phyloP scores from a whole-genome alignment of 2,329 filamentous ascomycete species.

The Xylariaceae sp. region DNA sequence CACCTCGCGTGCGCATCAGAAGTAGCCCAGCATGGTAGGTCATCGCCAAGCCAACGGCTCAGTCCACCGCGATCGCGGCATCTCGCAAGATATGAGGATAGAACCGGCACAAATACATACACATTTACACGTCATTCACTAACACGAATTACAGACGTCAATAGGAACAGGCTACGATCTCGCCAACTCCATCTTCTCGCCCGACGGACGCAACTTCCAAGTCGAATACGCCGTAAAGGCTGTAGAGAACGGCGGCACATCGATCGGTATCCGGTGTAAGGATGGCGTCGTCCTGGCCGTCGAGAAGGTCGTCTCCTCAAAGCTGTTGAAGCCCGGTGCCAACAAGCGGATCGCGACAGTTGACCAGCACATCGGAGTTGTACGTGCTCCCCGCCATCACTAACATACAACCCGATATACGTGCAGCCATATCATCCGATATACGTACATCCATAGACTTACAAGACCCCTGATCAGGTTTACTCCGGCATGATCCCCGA shows the following conservation, averaged over 20 bases:
- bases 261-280: constrained; percentile 93
- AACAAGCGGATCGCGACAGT: constrained; percentile 97
- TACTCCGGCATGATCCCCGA: constrained; percentile 93
- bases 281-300: constrained; percentile 93
- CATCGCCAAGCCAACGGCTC: background rate
- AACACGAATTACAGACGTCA: constrained; percentile 64
- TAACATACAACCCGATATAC: background rate
- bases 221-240: constrained; percentile 99
- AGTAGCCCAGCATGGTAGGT: constrained; percentile 4
- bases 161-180: constrained; percentile 99
- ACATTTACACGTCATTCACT: constrained; percentile 12
- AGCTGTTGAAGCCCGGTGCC: constrained; percentile 87
- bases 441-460: background rate
- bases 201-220: constrained; percentile 98
- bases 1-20: background rate
- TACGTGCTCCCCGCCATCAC: constrained; percentile 44
- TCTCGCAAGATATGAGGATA: background rate
- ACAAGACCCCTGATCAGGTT: constrained; percentile 51
- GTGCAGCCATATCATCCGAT: background rate
- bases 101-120: background rate
- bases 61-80: background rate
- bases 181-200: constrained; percentile 98
- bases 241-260: constrained; percentile 95
- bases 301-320: constrained; percentile 94
- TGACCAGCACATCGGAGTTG: constrained; percentile 88